These are phyloP conservation scores for Candida tallmaniae DNA, from an alignment of 805 yeast genomes.

Conservation along the genomic window DNA sequence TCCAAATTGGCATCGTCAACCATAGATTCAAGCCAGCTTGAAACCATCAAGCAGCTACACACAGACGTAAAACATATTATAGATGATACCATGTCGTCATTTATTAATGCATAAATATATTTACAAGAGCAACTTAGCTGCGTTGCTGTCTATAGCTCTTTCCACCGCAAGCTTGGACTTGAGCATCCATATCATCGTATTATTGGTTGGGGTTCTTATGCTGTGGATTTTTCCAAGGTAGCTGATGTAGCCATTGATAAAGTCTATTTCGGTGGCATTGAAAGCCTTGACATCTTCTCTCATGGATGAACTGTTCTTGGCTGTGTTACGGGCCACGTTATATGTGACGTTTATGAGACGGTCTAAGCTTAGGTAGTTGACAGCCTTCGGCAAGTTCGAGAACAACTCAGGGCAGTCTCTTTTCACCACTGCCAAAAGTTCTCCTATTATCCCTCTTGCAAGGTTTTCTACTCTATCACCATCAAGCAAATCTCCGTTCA, in stretches of 20 bases:
- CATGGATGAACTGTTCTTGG: slow-evolving; percentile 66
- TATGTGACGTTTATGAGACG: slow-evolving; percentile 29
- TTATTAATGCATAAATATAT: background rate
- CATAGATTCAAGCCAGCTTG: too few species aligned
- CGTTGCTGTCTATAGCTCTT: slow-evolving; percentile 19
- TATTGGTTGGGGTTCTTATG: slow-evolving; percentile 44
- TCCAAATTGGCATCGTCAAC: background rate
- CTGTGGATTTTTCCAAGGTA: slow-evolving; percentile 46
- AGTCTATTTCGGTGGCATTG: slow-evolving; percentile 71
- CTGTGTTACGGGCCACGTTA: slow-evolving; percentile 33
- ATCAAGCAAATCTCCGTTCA: slow-evolving; percentile 67
- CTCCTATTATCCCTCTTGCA: slow-evolving; percentile 41
- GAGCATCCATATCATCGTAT: slow-evolving; percentile 43
- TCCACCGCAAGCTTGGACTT: slow-evolving; percentile 31
- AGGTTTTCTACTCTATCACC: slow-evolving; percentile 30
- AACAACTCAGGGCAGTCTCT: slow-evolving; percentile 22
- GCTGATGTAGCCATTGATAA: slow-evolving; percentile 77
- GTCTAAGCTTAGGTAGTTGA: slow-evolving; percentile 25
- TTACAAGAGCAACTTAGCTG: slow-evolving; percentile 2
- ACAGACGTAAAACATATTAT: slow-evolving; percentile 2
- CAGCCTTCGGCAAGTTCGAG: slow-evolving; percentile 24
- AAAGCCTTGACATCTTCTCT: slow-evolving; percentile 56
- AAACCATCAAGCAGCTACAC: slow-evolving; percentile 2
- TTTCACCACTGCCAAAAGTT: slow-evolving; percentile 40
- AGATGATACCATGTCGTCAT: background rate